A percentile compares a stretch with the other conserved stretches of the same genome.
phyloP scores from a whole-genome alignment of 345 rosid species.

The Triadica sebifera region DNA sequence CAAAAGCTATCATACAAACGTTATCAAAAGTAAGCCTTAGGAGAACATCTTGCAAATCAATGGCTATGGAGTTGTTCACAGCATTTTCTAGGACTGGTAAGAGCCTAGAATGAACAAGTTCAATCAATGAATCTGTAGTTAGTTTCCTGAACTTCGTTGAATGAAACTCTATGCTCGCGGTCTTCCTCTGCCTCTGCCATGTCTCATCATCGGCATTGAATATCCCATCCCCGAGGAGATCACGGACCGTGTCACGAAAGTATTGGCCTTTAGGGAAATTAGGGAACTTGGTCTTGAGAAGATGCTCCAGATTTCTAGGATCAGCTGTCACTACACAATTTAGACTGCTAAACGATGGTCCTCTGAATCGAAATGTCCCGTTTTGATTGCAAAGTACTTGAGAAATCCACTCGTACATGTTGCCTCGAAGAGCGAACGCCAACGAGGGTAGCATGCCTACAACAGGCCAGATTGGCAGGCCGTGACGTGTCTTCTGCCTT shows the following conservation, averaged over 20 bases:
- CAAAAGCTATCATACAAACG: constrained; percentile 93
- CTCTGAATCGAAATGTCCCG: constrained; percentile 74
- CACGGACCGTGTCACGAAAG: constrained; percentile 63
- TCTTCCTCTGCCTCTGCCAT: constrained; percentile 86
- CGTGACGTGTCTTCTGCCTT: constrained; percentile 46
- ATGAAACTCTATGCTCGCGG: constrained; percentile 90
- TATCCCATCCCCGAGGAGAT: constrained; percentile 86
- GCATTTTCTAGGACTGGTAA: constrained; percentile 67
- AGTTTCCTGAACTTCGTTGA: constrained; percentile 73
- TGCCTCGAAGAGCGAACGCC: constrained; percentile 36
- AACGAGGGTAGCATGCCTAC: constrained; percentile 94
- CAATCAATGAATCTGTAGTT: constrained; percentile 59
- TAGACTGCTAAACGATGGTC: constrained; percentile 81
- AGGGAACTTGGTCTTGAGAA: constrained; percentile 78
- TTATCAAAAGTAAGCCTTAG: constrained; percentile 83
- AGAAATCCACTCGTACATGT: constrained; percentile 77
- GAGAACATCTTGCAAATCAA: constrained; percentile 81
- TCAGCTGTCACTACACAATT: constrained; percentile 74
- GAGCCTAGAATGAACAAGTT: constrained; percentile 76
- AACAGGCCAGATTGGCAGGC: constrained; percentile 79
- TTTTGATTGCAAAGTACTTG: constrained; percentile 51
- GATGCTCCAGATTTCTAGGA: constrained; percentile 82
- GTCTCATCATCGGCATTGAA: constrained; percentile 78
- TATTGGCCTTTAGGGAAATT: constrained; percentile 83
- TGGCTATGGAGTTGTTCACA: constrained; percentile 26